A percentile compares a stretch with the other conserved stretches of the same genome.
These are phyloP conservation scores for Fusarium chlamydosporum DNA, from an alignment of 2,329 filamentous ascomycete species.

Conservation along the genomic window DNA sequence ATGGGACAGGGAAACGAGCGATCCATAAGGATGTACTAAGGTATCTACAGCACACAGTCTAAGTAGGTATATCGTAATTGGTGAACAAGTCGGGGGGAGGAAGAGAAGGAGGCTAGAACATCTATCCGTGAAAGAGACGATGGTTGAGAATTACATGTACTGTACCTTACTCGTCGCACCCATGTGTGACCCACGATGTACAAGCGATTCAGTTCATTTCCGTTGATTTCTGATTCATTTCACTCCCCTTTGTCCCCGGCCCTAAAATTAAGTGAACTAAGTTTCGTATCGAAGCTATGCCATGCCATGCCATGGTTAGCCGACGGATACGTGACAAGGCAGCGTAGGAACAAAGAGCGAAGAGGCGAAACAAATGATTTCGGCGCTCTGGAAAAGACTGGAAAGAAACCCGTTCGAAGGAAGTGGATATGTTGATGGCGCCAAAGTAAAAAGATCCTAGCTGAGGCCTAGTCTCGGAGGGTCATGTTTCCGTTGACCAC, in stretches of 20 bases:
- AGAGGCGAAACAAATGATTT: conserved; percentile 33
- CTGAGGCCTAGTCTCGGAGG: conserved; percentile 15
- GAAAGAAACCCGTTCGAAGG: conserved; percentile 44
- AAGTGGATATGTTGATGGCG: conserved; percentile 38
- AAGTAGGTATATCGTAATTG: background rate
- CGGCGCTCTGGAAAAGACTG: conserved; percentile 44
- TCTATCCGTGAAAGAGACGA: conserved; percentile 8
- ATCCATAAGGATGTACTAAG: no score
- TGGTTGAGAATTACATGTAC: conserved; percentile 5
- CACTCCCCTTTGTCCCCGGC: background rate
- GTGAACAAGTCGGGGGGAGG: conserved; percentile 9
- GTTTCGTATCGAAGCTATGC: conserved; percentile 8
- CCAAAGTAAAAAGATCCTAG: conserved; percentile 29
- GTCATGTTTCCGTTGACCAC: conserved; percentile 1
- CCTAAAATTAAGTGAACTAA: background rate
- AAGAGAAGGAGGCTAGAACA: conserved; percentile 20
- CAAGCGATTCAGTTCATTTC: conserved; percentile 12
- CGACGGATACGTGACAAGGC: background rate
- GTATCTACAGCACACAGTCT: no score
- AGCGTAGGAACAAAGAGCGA: conserved; percentile 12
- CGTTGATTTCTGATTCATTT: no score
- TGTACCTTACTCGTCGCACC: conserved; percentile 19
- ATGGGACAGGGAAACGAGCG: conserved; percentile 14
- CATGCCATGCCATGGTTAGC: conserved; percentile 18
- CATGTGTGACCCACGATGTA: conserved; percentile 31